Conservation (phyloP, 2,329 filamentous ascomycete genomes). For the Scedosporium dehoogii region DNA sequence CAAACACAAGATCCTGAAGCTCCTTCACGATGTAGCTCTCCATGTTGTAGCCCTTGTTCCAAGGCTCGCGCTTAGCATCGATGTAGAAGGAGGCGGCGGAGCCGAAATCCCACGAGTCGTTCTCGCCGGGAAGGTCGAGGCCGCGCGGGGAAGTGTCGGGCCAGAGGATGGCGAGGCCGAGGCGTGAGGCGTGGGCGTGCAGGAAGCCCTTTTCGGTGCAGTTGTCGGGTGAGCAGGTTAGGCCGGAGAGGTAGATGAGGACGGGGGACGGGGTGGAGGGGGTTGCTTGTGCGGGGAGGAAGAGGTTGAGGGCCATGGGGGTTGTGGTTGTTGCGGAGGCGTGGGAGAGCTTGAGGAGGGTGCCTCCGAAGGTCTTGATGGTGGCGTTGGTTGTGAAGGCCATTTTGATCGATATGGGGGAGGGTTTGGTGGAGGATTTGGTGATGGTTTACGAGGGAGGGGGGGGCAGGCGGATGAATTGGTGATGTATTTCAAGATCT, state of each 20-base stretch:
- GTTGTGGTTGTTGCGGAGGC: conserved; percentile 67
- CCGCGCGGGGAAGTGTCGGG: conserved; percentile 92
- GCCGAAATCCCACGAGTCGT: conserved; percentile 87
- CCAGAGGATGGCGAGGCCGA: conserved; percentile 85
- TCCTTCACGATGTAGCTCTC: conserved; percentile 86
- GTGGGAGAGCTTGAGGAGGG: conserved; percentile 90
- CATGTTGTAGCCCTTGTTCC: conserved; percentile 77
- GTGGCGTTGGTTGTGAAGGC: conserved; percentile 81
- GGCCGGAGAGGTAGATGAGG: conserved; percentile 83
- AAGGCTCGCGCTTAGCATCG: conserved; percentile 70
- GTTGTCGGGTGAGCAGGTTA: conserved; percentile 92
- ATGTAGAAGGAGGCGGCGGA: conserved; percentile 91
- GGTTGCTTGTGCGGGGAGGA: conserved; percentile 66
- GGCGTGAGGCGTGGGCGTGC: conserved; percentile 67
- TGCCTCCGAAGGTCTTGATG: conserved; percentile 86
- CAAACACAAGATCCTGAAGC: conserved; percentile 69
- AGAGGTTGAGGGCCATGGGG: conserved; percentile 89
- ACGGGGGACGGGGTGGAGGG: conserved; percentile 55
- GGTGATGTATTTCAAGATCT: no score
- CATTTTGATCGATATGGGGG: conserved; percentile 40
- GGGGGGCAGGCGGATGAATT: background rate
- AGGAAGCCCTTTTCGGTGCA: conserved; percentile 81
- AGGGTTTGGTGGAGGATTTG: background rate
- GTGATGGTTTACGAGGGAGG: background rate
- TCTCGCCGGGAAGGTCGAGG: conserved; percentile 69